Evolutionary conservation across 2,329 filamentous ascomycete genomes (phyloP).

Genomic region (Epichloe sibirici): DNA sequence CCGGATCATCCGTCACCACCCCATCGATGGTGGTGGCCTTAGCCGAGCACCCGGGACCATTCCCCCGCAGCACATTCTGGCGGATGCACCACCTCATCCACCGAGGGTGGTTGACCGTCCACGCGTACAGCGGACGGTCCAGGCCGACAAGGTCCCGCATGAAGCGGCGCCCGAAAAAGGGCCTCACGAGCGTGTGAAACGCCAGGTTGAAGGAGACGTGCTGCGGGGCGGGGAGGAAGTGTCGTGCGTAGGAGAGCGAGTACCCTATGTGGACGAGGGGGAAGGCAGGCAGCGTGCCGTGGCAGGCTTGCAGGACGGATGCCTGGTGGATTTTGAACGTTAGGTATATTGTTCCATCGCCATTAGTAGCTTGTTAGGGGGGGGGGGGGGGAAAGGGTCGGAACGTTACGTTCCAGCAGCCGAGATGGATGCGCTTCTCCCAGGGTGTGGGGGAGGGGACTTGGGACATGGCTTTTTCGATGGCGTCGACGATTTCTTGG

Average conservation of each 20-base stretch:
- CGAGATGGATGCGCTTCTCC: slow-evolving; percentile 62
- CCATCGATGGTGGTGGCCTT: slow-evolving; percentile 46
- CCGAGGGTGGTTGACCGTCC: slow-evolving; percentile 73
- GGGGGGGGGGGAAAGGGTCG: too few relatives aligned
- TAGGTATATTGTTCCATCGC: too few relatives aligned
- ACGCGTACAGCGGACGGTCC: slow-evolving; percentile 54
- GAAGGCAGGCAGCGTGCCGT: slow-evolving; percentile 48
- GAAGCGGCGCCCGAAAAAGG: slow-evolving; percentile 51
- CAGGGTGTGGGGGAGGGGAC: slow-evolving; percentile 46
- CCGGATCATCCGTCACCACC: slow-evolving; percentile 76
- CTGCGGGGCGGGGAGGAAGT: slow-evolving; percentile 53
- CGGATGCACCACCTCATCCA: slow-evolving; percentile 73
- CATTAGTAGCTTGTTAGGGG: too few relatives aligned
- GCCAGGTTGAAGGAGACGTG: slow-evolving; percentile 70
- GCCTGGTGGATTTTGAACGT: slow-evolving; percentile 28
- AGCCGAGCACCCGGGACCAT: too few relatives aligned
- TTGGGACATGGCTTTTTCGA: slow-evolving; percentile 49
- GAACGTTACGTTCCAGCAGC: slow-evolving; percentile 58
- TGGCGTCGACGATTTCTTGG: slow-evolving; percentile 55
- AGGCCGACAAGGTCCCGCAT: slow-evolving; percentile 39
- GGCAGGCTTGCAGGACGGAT: slow-evolving; percentile 54
- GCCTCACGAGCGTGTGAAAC: slow-evolving; percentile 54
- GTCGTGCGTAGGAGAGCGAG: slow-evolving; percentile 53
- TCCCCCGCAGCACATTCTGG: slow-evolving; percentile 11
- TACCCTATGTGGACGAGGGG: slow-evolving; percentile 55